Evolutionary conservation across 371 early-diverging fungal genomes (phyloP), one percentile per base, ranked within the genome.

Genomic region (Sporodiniella umbellata): DNA sequence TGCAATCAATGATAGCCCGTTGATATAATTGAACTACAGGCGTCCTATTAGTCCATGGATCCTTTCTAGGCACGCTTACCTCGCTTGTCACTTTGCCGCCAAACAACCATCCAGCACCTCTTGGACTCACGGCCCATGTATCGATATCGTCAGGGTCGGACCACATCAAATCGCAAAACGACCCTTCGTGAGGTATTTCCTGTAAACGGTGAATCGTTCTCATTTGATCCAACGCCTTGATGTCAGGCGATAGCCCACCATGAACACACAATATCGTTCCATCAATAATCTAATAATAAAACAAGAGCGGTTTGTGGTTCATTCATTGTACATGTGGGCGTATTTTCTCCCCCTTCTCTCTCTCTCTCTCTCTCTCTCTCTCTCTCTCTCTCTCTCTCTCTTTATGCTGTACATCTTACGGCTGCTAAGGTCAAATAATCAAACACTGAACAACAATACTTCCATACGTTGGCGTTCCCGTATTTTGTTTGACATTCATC

Each of bases 401-500:
- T 28, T 10, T 28, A 28, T 28, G 4, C 10, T 28, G 26, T 55
- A n/a, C n/a, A n/a, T 96, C 71, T 94, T 54, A 99, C 79, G 24
- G 99, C 99, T 17, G 99, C 92, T 53, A 99, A 71, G 4, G 99
- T 97, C 57, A 99, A 78, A 63, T 94, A 99, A 76, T 99, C 99
- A 71, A 99, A 99, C 24, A 99, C 80, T 60, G 99, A 98, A 12
- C 97, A 97, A 62, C 98, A 99, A 58, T 86, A 83, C 67, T 94
- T 96, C 99, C 99, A 99, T 21, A 99, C 99, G 68, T 92, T 93
- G 22, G 96, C 89, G 58, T 91, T 96, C 37, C 98, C 99, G 64
- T 99, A 99, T 75, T 99, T 99, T 43, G 95, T 87, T 59, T 96
- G 80, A 63, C 99, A 99, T 80, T 99, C 99, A 74, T 99, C 99